phyloP scores from a whole-genome alignment of 257 asterid species.

The Solanum paucissectum region DNA sequence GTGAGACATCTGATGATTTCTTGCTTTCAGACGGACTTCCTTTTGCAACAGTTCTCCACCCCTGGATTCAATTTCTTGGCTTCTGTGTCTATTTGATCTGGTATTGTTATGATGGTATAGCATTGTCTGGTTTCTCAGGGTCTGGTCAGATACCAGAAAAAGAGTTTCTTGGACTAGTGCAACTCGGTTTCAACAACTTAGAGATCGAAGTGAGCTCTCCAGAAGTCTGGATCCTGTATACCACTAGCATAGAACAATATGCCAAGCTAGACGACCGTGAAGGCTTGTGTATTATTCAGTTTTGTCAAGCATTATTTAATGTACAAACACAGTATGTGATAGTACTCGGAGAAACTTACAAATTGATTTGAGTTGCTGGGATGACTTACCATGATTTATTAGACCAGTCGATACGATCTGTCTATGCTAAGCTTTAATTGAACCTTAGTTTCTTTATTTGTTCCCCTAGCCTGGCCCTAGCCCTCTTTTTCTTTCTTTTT shows the following conservation, averaged over 20 bases:
- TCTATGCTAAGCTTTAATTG: background rate
- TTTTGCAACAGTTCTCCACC: background rate
- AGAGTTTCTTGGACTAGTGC: background rate
- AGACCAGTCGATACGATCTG: background rate
- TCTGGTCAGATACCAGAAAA: background rate
- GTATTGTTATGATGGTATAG: background rate
- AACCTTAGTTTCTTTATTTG: background rate
- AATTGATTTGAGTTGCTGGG: background rate
- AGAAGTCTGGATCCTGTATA: constrained; percentile 3
- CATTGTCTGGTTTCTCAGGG: background rate
- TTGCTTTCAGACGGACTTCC: background rate
- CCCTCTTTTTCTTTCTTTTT: background rate
- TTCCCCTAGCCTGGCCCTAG: background rate
- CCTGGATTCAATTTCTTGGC: background rate
- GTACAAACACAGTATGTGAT: constrained; percentile 36
- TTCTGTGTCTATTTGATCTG: background rate
- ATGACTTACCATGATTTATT: background rate
- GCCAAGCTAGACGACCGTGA: constrained; percentile 3
- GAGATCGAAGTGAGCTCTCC: background rate
- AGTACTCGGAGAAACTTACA: background rate
- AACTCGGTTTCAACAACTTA: background rate
- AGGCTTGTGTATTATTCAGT: constrained; percentile 42
- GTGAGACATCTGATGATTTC: background rate
- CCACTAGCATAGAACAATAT: background rate
- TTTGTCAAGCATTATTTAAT: constrained; percentile 21